Percentiles rank a stretch among this genome's conserved stretches.
Evolutionary conservation across 805 yeast genomes (phyloP).

Genomic region (Sungouiella thailandica): DNA sequence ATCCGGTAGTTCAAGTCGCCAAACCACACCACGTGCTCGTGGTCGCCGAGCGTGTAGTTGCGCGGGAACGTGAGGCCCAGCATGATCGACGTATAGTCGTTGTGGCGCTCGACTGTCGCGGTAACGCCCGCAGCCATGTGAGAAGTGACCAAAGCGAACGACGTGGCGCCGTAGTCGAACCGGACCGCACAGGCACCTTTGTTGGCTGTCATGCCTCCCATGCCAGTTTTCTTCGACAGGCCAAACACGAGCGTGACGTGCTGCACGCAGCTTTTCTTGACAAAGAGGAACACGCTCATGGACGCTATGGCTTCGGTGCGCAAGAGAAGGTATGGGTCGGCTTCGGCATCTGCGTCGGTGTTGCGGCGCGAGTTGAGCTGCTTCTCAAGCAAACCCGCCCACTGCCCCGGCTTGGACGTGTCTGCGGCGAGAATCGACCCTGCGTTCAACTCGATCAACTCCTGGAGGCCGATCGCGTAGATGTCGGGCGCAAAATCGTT

Average conservation of each 20-base stretch:
- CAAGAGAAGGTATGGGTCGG: slow-evolving; percentile 50
- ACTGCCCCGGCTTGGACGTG: slow-evolving; percentile 65
- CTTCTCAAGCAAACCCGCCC: slow-evolving; percentile 66
- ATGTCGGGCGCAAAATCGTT: slow-evolving; percentile 62
- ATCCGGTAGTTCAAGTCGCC: slow-evolving; percentile 93
- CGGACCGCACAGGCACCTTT: slow-evolving; percentile 95
- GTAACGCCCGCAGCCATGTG: slow-evolving; percentile 91
- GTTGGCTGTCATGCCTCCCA: slow-evolving; percentile 96
- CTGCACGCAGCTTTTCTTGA: slow-evolving; percentile 35
- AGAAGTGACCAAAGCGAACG: slow-evolving; percentile 77
- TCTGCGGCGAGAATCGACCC: slow-evolving; percentile 87
- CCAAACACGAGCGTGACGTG: slow-evolving; percentile 82
- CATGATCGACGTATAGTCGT: slow-evolving; percentile 72
- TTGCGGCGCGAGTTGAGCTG: slow-evolving; percentile 61
- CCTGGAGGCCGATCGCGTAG: slow-evolving; percentile 89
- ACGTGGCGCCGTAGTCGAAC: slow-evolving; percentile 71
- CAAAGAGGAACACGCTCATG: slow-evolving; percentile 59
- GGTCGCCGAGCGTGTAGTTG: slow-evolving; percentile 71
- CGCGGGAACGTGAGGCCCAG: slow-evolving; percentile 77
- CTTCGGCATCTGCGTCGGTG: too few relatives aligned
- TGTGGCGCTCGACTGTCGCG: slow-evolving; percentile 79
- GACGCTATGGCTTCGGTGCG: slow-evolving; percentile 77
- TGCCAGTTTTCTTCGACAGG: slow-evolving; percentile 89
- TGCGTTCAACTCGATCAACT: slow-evolving; percentile 87
- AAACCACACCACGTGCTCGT: slow-evolving; percentile 85